A percentile compares a stretch with the other conserved stretches of the same genome.
Conservation (phyloP, 2,329 filamentous ascomycete species). For the Pseudogymnoascus sp. region DNA sequence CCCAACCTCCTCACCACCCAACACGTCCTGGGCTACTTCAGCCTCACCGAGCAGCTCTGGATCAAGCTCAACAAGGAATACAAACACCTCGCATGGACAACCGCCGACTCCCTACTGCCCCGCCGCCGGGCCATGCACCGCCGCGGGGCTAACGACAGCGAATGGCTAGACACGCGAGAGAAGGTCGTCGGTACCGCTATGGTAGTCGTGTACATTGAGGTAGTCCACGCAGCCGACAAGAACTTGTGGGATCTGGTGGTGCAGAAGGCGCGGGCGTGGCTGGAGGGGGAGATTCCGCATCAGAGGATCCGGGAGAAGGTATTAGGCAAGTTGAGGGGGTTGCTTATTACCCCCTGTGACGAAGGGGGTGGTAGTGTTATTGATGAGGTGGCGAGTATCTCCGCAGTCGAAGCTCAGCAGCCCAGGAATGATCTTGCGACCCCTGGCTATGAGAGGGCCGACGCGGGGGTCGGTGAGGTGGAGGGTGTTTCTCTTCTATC, state of each 20-base stretch:
- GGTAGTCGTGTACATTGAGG: conserved; percentile 44
- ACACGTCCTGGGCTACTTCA: too few species aligned
- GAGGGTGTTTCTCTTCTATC: too few species aligned
- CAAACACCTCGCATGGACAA: not conserved
- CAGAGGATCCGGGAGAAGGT: not conserved
- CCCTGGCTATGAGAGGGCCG: not conserved
- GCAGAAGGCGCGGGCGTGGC: conserved; percentile 50
- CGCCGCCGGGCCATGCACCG: too few species aligned
- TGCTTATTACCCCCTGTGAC: not conserved
- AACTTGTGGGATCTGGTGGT: conserved; percentile 60
- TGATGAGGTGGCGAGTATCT: not conserved
- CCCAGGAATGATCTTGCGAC: too few species aligned
- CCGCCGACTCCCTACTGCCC: too few species aligned
- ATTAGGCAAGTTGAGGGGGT: not conserved
- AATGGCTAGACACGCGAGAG: not conserved
- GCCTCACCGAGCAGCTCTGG: too few species aligned
- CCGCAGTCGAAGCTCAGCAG: not conserved
- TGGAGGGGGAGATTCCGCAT: conserved; percentile 26
- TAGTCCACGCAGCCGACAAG: conserved; percentile 35
- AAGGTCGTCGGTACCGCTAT: conserved; percentile 30
- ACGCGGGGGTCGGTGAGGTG: too few species aligned
- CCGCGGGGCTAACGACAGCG: not conserved
- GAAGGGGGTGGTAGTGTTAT: not conserved
- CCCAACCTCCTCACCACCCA: too few species aligned
- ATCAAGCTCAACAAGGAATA: not conserved